Base-by-base conservation (phyloP, 768 basidiomycete genomes). In the Tulasnella sp. region DNA sequence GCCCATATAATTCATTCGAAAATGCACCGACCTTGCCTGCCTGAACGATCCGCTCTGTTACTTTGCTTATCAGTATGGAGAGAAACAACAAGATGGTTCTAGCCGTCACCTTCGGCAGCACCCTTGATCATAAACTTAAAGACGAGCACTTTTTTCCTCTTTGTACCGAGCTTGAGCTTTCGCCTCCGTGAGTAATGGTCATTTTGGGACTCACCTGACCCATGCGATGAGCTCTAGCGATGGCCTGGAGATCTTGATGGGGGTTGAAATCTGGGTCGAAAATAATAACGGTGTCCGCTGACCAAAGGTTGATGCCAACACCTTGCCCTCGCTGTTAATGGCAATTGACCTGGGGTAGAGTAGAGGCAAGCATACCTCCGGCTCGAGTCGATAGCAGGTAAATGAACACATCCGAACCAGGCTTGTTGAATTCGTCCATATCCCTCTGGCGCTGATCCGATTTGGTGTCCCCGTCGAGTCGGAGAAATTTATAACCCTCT, bases 181-280 rank as follows among this genome's bases (percentile, higher is more conserved):
- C 19, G 48, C 9, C 4, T 12, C 6, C 9, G 18, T 42, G 71
- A 3, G 2, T n/a, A 27, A 73, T n/a, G 40, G 44, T 14, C 46
- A 27, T 27, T 24, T n/a, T 18, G 19, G 18, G 19, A 74, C 78
- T 34, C 72, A 79, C 78, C 71, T 79, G 98, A 1, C 98, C 98
- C 83, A 92, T 99, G 77, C 98, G 91, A 87, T 99, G 95, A 36
- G 96, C 91, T 75, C 98, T 92, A 31, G 97, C 92, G 79, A 99
- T 98, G 44, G 98, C 98, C 90, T 97, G 96, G 74, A 97, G 87
- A 86, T 97, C 96, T 93, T 83, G 93, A 85, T 98, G 96, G n/a
- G 97, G 97, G 83, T 99, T 99, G 85, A 96, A 99, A 86, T 99
- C 98, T 0, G 96, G 96, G 84, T 99, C 97, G 82, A 92, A 94